A percentile compares a stretch with the other conserved stretches of the same genome.
Evolutionary conservation across 371 early-diverging fungal species (phyloP).

Genomic region (Mucor sp.): DNA sequence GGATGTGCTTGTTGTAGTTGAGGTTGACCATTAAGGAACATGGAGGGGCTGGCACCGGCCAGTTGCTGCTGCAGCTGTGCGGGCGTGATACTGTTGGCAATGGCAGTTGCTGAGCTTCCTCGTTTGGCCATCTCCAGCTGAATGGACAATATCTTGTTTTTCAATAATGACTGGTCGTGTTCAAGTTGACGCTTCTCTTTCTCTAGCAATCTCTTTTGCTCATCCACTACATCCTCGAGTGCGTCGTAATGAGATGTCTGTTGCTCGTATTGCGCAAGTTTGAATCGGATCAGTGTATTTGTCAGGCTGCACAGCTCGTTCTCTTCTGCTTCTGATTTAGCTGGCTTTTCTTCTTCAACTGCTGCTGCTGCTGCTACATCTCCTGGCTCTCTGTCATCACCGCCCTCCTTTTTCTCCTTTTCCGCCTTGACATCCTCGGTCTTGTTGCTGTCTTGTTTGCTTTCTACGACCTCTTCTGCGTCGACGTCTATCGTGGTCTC

Average conservation of each 20-base stretch:
- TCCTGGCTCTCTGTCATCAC: background rate
- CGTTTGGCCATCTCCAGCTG: conserved; percentile 49
- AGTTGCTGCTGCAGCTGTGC: conserved; percentile 48
- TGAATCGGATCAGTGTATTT: conserved; percentile 70
- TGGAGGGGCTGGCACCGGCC: conserved; percentile 21
- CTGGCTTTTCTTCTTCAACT: background rate
- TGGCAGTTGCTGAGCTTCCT: conserved; percentile 21
- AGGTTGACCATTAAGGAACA: conserved; percentile 21
- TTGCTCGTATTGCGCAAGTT: conserved; percentile 76
- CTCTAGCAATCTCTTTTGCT: conserved; percentile 61
- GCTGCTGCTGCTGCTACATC: background rate
- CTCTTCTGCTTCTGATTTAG: conserved; percentile 12
- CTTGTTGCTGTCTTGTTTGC: background rate
- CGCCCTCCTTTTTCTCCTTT: background rate
- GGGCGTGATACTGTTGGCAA: conserved; percentile 41
- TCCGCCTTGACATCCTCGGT: background rate
- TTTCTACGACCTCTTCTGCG: background rate
- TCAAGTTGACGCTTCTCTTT: conserved; percentile 82
- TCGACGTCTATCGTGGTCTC: conserved; percentile 9
- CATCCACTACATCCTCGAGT: conserved; percentile 67
- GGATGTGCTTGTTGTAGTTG: conserved; percentile 8
- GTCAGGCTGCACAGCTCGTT: conserved; percentile 47
- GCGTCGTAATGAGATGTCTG: conserved; percentile 85
- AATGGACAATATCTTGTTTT: conserved; percentile 48
- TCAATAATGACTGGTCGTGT: conserved; percentile 68